phyloP scores from a whole-genome alignment of 2,329 filamentous ascomycete genomes.

The Colletotrichum sp. region DNA sequence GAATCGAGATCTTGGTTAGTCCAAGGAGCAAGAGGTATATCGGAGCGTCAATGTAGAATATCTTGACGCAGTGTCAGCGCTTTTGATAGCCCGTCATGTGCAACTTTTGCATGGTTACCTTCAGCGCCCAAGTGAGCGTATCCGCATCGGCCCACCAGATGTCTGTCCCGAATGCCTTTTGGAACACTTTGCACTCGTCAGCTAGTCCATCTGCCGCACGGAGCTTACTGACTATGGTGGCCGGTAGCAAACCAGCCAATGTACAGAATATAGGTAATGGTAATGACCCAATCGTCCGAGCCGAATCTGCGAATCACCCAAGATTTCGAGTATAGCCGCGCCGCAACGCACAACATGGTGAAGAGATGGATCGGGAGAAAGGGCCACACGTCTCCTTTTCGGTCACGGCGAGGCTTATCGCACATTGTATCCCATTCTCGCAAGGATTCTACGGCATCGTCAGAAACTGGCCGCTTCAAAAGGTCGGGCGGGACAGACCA shows the following conservation, averaged over 20 bases:
- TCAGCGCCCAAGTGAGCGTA: constrained; percentile 1
- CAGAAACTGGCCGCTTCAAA: not conserved
- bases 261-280: not conserved
- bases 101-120: not conserved
- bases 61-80: not conserved
- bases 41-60: not conserved
- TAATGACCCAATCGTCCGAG: constrained; percentile 2
- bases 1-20: not conserved
- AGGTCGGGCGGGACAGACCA: not conserved
- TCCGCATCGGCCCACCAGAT: not conserved
- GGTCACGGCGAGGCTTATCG: not conserved
- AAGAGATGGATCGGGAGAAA: constrained; percentile 6
- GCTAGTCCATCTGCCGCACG: not conserved
- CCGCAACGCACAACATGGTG: not conserved
- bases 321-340: not conserved
- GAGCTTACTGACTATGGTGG: not conserved
- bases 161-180: not conserved
- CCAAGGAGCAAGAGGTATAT: not conserved
- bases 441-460: not conserved
- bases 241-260: not conserved
- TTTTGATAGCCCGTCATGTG: no score
- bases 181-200: not conserved
- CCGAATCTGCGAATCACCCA: not conserved
- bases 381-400: not conserved
- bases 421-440: constrained; percentile 13